Base-by-base conservation (phyloP, 768 basidiomycete species). In the Ramaria rubella region DNA sequence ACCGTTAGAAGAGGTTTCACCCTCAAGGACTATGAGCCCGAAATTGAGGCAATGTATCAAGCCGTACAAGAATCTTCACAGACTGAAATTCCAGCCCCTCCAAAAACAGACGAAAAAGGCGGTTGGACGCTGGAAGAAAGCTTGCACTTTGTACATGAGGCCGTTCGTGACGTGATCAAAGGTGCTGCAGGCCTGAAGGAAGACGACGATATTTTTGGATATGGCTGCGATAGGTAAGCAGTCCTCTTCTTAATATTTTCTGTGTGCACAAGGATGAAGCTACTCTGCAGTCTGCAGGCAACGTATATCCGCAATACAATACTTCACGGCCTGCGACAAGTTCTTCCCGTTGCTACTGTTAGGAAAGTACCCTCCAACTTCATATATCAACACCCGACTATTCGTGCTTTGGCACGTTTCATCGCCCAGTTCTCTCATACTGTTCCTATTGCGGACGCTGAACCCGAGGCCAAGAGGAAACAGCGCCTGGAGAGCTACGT, bases 21-120 rank as follows among this genome's bases (percentile, higher is more conserved):
- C 1, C 50, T 78, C 36, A 62, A 54, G 3, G 9, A 65, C 17
- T 82, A 81, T 60, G 66, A 65, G 14, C 52, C 69, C 1, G 80
- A 82, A 55, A 79, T 82, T 23, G 70, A 80, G 27, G 67, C 62
- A 17, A 46, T 81, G 72, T 81, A 65, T 24, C 24, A 30, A 15
- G 33, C 45, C 17, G 40, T 45, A 12, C 14, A 14, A 12, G 38
- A 40, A 5, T 53, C 52, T 14, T 19, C 38, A 17, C 51, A 38
- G 19, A 19, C 12, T 5, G 34, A 54, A 14, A 19, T 54, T 24
- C 52, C 52, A 5, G 43, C 43, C 36, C 52, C 52, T 4, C 14
- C 30, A 5, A 38, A 38, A 6, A 44, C 38, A 23, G 23, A 27
- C 52, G 15, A 15, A 6, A 27, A 26, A 4, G 52, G 52, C 5